These are phyloP conservation scores for Apiotrichum veenhuisii DNA, from an alignment of 1,284 basidiomycete genomes.

Conservation along the genomic window DNA sequence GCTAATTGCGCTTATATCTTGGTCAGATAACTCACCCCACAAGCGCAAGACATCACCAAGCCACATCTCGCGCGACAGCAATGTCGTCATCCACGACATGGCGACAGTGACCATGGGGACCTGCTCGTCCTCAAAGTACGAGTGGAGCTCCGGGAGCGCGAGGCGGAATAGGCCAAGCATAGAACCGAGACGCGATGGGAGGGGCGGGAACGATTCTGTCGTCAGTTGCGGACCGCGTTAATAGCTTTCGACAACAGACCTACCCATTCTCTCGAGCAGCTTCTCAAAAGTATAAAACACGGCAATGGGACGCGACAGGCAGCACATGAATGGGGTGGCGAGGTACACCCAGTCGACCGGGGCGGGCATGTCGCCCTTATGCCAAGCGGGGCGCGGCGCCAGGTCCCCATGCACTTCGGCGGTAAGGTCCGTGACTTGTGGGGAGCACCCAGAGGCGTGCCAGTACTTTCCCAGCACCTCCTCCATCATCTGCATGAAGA, in stretches of 20 bases:
- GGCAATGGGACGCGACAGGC: conserved; percentile 33
- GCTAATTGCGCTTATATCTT: too few relatives aligned
- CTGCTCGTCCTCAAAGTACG: conserved; percentile 49
- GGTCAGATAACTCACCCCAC: conserved; percentile 47
- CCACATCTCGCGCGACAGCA: conserved; percentile 47
- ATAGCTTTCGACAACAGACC: conserved; percentile 12
- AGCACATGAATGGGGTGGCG: conserved; percentile 44
- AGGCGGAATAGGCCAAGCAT: conserved; percentile 43
- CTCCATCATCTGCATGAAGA: conserved; percentile 34
- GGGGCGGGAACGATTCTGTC: conserved; percentile 35
- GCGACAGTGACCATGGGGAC: conserved; percentile 43
- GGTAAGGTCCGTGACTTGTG: not conserved
- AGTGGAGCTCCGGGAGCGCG: conserved; percentile 42
- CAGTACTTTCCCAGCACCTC: conserved; percentile 46
- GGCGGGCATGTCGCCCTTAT: conserved; percentile 7
- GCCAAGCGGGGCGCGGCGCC: conserved; percentile 8
- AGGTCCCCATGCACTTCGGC: not conserved
- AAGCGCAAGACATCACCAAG: conserved; percentile 43
- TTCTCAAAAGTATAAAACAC: conserved; percentile 41
- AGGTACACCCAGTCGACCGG: conserved; percentile 44
- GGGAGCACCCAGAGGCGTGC: conserved; percentile 23
- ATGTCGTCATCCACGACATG: conserved; percentile 42
- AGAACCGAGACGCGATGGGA: conserved; percentile 39
- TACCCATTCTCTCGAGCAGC: conserved; percentile 38
- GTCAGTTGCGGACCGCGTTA: not conserved